phyloP scores from a whole-genome alignment of 1,139 yeast genomes.

The Ogataea hybrid region DNA sequence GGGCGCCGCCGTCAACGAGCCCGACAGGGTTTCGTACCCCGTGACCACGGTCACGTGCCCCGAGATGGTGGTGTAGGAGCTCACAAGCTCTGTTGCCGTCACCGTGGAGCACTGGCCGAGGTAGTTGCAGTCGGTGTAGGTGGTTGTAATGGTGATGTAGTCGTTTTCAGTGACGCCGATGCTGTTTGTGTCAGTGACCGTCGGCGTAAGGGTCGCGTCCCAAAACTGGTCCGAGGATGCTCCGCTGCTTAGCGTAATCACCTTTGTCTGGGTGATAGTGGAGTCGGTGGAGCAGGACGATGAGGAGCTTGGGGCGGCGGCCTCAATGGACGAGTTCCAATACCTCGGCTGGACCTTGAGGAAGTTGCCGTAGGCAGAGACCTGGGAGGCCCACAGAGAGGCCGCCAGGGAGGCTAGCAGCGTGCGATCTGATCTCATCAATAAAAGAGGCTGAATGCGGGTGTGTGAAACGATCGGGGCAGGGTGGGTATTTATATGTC shows the following conservation, averaged over 20 bases:
- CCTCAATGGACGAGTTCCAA: constrained; percentile 16
- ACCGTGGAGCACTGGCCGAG: constrained; percentile 17
- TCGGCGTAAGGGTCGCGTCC: constrained; percentile 16
- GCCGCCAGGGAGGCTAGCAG: constrained; percentile 5
- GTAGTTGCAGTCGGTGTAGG: constrained; percentile 15
- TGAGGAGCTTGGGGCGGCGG: constrained; percentile 1
- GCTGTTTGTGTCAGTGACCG: constrained; percentile 13
- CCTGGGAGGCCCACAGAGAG: constrained; percentile 9
- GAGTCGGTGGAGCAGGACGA: constrained; percentile 17
- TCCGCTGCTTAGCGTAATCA: constrained; percentile 10
- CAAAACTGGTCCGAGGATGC: constrained; percentile 8
- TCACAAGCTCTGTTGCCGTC: constrained; percentile 19
- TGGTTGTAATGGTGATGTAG: constrained; percentile 17
- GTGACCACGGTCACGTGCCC: constrained; percentile 19
- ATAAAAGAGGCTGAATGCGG: not conserved
- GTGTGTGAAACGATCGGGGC: not conserved
- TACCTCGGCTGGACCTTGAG: constrained; percentile 12
- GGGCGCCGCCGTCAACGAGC: not conserved
- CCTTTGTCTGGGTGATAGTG: constrained; percentile 14
- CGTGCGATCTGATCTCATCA: constrained; percentile 14
- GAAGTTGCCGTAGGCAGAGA: constrained; percentile 10
- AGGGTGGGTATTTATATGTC: constrained; percentile 2
- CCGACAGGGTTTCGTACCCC: constrained; percentile 5
- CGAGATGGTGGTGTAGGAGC: constrained; percentile 20
- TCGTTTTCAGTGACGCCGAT: constrained; percentile 11